Conservation (phyloP, 495 filamentous ascomycete species). For the Articulospora tetracladia region DNA sequence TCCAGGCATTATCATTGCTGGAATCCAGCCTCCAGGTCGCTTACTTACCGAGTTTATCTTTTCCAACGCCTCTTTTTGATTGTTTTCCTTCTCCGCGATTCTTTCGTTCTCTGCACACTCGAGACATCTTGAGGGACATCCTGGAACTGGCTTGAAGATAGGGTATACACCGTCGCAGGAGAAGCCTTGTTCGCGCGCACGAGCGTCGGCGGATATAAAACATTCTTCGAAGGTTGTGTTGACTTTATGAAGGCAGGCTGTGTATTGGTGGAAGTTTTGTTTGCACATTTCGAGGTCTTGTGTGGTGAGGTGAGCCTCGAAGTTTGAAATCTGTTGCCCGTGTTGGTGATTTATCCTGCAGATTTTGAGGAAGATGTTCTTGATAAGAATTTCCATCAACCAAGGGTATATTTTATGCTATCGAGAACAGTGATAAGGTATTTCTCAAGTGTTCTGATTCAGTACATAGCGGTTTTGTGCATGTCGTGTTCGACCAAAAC, state of each 20-base stretch:
- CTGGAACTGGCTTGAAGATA: neutral
- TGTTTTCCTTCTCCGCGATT: neutral
- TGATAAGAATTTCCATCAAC: too few relatives aligned
- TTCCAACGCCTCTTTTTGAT: neutral
- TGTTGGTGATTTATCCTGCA: too few relatives aligned
- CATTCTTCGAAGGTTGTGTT: neutral
- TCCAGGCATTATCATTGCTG: too few relatives aligned
- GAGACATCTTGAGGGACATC: neutral
- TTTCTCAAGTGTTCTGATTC: too few relatives aligned
- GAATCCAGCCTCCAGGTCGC: neutral
- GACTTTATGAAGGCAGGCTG: neutral
- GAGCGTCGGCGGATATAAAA: neutral
- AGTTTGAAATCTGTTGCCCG: too few relatives aligned
- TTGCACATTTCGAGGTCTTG: neutral
- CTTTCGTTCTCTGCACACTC: neutral
- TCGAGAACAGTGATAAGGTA: too few relatives aligned
- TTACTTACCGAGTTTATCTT: neutral
- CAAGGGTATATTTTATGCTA: too few relatives aligned
- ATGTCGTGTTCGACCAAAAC: too few relatives aligned
- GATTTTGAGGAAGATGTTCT: too few relatives aligned
- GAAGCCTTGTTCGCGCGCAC: neutral
- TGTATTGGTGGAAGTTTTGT: neutral
- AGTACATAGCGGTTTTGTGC: too few relatives aligned
- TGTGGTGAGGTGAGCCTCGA: neutral
- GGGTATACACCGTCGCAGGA: neutral